phyloP scores from a whole-genome alignment of 2,329 filamentous ascomycete species.

The Diaporthe eres region DNA sequence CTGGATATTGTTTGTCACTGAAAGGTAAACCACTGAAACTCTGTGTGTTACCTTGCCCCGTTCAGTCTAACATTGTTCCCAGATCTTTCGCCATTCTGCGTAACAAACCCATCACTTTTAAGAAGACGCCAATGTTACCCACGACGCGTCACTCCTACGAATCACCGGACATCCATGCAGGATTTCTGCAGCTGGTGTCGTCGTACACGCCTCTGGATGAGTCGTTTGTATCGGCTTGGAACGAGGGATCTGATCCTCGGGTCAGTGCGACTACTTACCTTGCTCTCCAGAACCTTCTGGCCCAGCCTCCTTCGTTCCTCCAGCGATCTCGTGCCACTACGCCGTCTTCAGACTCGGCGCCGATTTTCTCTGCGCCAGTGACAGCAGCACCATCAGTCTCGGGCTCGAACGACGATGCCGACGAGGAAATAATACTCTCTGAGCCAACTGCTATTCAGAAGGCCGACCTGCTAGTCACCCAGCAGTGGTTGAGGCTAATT shows the following conservation, averaged over 20 bases:
- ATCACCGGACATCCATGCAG: constrained; percentile 65
- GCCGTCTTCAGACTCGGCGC: constrained; percentile 49
- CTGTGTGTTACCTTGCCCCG: constrained; percentile 47
- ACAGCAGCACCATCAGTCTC: constrained; percentile 36
- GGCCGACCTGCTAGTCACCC: constrained; percentile 77
- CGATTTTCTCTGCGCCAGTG: constrained; percentile 24
- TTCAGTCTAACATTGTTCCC: background rate
- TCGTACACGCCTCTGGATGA: constrained; percentile 75
- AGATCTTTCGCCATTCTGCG: constrained; percentile 72
- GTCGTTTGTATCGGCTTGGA: constrained; percentile 75
- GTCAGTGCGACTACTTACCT: constrained; percentile 53
- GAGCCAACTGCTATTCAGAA: constrained; percentile 74
- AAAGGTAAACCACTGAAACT: constrained; percentile 59
- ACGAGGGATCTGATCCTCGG: constrained; percentile 63
- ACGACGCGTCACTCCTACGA: constrained; percentile 67
- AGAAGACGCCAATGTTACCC: constrained; percentile 70
- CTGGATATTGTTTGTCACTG: constrained; percentile 74
- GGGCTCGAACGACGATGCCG: constrained; percentile 50
- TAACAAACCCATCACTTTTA: constrained; percentile 73
- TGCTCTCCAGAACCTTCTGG: constrained; percentile 52
- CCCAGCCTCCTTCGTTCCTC: constrained; percentile 52
- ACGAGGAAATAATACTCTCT: constrained; percentile 63
- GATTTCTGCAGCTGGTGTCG: constrained; percentile 72
- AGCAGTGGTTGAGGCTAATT: constrained; percentile 79
- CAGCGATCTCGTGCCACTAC: constrained; percentile 43